These are phyloP conservation scores for Arxiozyma slooffiae DNA, from an alignment of 1,139 yeast genomes.

Conservation along the genomic window DNA sequence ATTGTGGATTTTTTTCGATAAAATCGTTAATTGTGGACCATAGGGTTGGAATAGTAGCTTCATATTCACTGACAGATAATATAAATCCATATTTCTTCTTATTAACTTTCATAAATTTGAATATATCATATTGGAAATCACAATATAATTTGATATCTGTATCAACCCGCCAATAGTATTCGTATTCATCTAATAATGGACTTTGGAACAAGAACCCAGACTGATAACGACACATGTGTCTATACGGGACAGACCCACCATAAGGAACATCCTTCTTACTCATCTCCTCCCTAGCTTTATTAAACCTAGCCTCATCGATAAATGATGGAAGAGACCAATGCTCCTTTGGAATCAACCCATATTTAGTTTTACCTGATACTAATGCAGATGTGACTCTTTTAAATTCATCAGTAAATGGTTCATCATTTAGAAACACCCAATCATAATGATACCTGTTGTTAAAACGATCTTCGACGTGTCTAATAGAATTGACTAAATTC, in stretches of 20 bases:
- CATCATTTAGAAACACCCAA: constrained; percentile 66
- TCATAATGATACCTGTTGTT: constrained; percentile 55
- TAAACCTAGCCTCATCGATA: constrained; percentile 52
- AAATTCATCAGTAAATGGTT: constrained; percentile 41
- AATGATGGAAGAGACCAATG: constrained; percentile 51
- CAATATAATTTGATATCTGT: constrained; percentile 73
- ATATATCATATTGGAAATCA: constrained; percentile 73
- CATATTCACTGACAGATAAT: constrained; percentile 74
- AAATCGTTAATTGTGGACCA: constrained; percentile 73
- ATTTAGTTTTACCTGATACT: constrained; percentile 42
- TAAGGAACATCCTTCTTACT: constrained; percentile 42
- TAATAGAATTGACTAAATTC: constrained; percentile 51
- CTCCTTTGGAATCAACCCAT: constrained; percentile 41
- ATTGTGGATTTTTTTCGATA: constrained; percentile 54
- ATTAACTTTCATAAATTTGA: constrained; percentile 70
- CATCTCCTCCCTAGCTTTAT: constrained; percentile 41
- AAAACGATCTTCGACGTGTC: constrained; percentile 65
- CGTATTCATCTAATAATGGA: constrained; percentile 58
- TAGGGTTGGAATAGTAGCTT: constrained; percentile 66
- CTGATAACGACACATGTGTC: constrained; percentile 89
- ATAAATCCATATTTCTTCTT: constrained; percentile 70
- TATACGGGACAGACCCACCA: constrained; percentile 55
- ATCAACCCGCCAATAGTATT: constrained; percentile 92
- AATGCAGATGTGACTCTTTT: constrained; percentile 34
- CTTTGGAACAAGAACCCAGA: constrained; percentile 85